Conservation (phyloP, 805 yeast species). For the Hanseniaspora mollemarum region DNA sequence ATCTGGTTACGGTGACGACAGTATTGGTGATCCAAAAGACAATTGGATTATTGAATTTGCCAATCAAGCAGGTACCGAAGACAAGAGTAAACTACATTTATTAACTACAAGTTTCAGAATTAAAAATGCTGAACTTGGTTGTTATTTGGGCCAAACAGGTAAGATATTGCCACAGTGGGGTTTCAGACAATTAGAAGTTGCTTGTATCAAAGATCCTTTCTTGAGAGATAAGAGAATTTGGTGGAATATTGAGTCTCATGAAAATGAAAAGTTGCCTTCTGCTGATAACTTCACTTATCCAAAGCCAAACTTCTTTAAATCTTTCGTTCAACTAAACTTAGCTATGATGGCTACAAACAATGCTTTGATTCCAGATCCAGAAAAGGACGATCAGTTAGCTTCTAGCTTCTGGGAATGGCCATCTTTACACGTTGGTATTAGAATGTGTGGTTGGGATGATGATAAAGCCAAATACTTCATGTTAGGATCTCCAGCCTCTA, state of each 20-base stretch:
- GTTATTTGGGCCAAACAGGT: slow-evolving; percentile 71
- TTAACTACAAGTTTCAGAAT: slow-evolving; percentile 63
- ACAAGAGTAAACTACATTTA: slow-evolving; percentile 50
- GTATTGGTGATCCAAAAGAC: slow-evolving; percentile 67
- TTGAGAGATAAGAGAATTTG: slow-evolving; percentile 73
- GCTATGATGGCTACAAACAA: slow-evolving; percentile 94
- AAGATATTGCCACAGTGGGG: slow-evolving; percentile 69
- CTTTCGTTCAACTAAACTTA: slow-evolving; percentile 60
- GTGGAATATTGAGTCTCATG: slow-evolving; percentile 76
- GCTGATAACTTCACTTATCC: slow-evolving; percentile 44
- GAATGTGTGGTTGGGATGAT: slow-evolving; percentile 68
- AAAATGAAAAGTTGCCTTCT: slow-evolving; percentile 48
- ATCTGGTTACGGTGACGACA: slow-evolving; percentile 68
- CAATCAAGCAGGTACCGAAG: slow-evolving; percentile 48
- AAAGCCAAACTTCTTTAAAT: slow-evolving; percentile 64
- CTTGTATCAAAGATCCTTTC: slow-evolving; percentile 51
- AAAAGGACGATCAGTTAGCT: slow-evolving; percentile 59
- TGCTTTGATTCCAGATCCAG: slow-evolving; percentile 67
- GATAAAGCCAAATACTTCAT: slow-evolving; percentile 54
- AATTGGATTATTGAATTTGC: slow-evolving; percentile 84
- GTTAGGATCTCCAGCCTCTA: slow-evolving; percentile 67
- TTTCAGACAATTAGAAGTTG: slow-evolving; percentile 69
- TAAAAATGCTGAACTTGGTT: slow-evolving; percentile 50
- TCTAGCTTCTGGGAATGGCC: slow-evolving; percentile 89
- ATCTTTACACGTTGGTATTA: slow-evolving; percentile 56